Conservation (phyloP, 495 filamentous ascomycete genomes). For the Penicillium arizonense region DNA sequence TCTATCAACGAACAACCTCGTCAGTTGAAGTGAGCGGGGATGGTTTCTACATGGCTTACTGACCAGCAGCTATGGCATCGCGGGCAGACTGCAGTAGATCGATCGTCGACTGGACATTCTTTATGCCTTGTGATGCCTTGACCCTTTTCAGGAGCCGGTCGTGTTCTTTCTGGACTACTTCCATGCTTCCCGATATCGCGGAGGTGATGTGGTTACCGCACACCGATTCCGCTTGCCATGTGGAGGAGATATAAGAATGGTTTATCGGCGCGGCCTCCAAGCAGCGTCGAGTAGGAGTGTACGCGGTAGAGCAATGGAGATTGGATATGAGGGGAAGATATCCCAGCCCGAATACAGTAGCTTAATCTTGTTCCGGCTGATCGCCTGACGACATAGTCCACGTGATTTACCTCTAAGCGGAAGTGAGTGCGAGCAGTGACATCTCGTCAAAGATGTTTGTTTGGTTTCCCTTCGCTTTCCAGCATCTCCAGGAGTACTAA, state of each 20-base stretch:
- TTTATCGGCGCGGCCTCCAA: background rate
- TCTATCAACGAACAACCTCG: constrained; percentile 44
- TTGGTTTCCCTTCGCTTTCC: too few relatives aligned
- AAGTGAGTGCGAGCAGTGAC: too few relatives aligned
- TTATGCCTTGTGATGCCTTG: constrained; percentile 66
- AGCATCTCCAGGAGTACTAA: too few relatives aligned
- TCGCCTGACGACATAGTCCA: background rate
- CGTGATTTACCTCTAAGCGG: background rate
- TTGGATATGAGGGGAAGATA: background rate
- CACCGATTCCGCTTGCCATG: constrained; percentile 15
- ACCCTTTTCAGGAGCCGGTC: constrained; percentile 63
- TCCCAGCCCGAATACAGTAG: background rate
- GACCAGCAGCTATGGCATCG: constrained; percentile 66
- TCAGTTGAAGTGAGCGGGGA: constrained; percentile 8
- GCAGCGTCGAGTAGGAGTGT: background rate
- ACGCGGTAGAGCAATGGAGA: background rate
- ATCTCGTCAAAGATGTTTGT: too few relatives aligned
- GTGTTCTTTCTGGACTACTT: constrained; percentile 70
- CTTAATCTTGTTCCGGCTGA: background rate
- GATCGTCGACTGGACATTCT: constrained; percentile 78
- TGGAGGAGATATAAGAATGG: background rate
- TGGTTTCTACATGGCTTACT: constrained; percentile 19
- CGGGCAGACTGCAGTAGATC: constrained; percentile 70
- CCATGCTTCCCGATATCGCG: constrained; percentile 51
- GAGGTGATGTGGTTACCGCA: constrained; percentile 29